phyloP scores from a whole-genome alignment of 106 monocot species.

The Dendrobium huoshanense region DNA sequence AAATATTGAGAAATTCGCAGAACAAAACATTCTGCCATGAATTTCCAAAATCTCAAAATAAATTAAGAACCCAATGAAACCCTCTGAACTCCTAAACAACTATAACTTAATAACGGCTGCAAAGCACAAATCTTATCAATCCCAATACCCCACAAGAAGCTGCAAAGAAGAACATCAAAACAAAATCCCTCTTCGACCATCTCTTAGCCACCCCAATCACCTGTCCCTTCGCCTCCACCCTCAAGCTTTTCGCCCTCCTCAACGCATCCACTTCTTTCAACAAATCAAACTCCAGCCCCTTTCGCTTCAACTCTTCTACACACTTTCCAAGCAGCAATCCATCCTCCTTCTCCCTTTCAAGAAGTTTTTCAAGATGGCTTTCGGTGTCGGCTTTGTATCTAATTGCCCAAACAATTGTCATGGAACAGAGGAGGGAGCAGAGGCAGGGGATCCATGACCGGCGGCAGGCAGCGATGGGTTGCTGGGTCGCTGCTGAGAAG shows the following conservation, averaged over 20 bases:
- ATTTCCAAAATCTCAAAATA: neutral
- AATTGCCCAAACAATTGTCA: constrained; percentile 66
- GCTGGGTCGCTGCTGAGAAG: constrained; percentile 25
- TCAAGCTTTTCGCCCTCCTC: constrained; percentile 75
- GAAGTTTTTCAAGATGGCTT: constrained; percentile 33
- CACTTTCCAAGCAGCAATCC: constrained; percentile 50
- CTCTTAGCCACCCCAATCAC: constrained; percentile 15
- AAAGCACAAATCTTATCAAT: constrained; percentile 53
- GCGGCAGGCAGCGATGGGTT: constrained; percentile 29
- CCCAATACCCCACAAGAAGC: constrained; percentile 46
- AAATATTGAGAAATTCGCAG: neutral
- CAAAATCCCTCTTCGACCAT: constrained; percentile 41
- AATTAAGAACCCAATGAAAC: neutral
- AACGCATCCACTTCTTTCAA: constrained; percentile 86
- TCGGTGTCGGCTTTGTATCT: constrained; percentile 68
- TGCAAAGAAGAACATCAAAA: constrained; percentile 32
- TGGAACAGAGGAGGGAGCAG: constrained; percentile 40
- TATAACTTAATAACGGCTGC: constrained; percentile 13
- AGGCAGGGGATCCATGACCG: constrained; percentile 76
- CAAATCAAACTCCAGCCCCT: constrained; percentile 78
- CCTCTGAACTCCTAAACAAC: neutral
- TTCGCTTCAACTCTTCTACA: constrained; percentile 76
- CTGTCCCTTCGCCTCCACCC: constrained; percentile 38
- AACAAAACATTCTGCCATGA: constrained; percentile 6
- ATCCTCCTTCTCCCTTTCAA: constrained; percentile 78